Evolutionary conservation across 306 rosid species (phyloP), one percentile per base, ranked within the genome.

Genomic region (Fagus crenata): DNA sequence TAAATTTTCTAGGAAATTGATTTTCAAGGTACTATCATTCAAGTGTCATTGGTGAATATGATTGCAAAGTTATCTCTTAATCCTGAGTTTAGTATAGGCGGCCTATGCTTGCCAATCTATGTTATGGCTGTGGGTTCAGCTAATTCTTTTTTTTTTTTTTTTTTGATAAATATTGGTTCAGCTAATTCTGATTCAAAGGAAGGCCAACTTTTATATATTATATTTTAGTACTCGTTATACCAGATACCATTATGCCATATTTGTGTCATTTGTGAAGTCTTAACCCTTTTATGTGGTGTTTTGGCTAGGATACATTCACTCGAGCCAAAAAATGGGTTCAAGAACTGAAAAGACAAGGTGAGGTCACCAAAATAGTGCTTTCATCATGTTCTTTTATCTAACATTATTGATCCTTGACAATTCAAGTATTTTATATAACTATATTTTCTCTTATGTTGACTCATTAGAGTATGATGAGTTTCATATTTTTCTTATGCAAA

Each of bases 271-370:
- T 35, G 41, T 72, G 2, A 33, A 49, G 28, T 54, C 12, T 7
- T 17, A 17, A 32, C 31, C 40, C 49, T 15, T 31, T 43, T 32
- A 63, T 55, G 51, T 76, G 41, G 11, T 43, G 17, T 39, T 69
- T 7, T 75, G 37, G n/a, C 78, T 72, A 93, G 98, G 97, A 88
- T 80, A 88, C 97, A 28, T 93, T 89, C 71, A 77, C 75, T 87
- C 85, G 93, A 78, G 98, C 98, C 70, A 93, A 93, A 86, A 88
- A 91, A 59, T 93, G 98, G 98, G 98, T 93, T 60, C 89, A 86
- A 71, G 98, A 93, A 69, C 77, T 93, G 87, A 93, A 90, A 73
- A 81, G 89, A 84, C 92, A 86, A 61, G 98, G 98, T 93, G 72
- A 86, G 81, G 59, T 71, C 73, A 65, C 40, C 53, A 79, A 56